These are phyloP conservation scores for Erythrobasidium hasegawianum DNA, from an alignment of 1,284 basidiomycete genomes.

Conservation along the genomic window DNA sequence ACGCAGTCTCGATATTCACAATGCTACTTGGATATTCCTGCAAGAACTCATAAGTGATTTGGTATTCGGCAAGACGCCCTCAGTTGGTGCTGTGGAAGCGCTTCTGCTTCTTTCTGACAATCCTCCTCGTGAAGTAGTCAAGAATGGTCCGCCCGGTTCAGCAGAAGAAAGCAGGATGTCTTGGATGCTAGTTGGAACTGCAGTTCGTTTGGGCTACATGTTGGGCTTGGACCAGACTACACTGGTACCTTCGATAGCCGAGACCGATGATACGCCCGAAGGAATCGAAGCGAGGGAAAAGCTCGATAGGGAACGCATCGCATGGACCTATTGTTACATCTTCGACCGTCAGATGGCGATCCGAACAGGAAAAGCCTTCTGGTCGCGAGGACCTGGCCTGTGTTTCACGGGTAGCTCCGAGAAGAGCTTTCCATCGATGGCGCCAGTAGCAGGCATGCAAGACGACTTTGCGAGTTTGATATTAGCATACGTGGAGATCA, in stretches of 20 bases:
- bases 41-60: conserved; percentile 48
- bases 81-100: conserved; percentile 52
- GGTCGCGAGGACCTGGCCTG: conserved; percentile 48
- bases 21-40: conserved; percentile 41
- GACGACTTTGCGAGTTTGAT: conserved; percentile 43
- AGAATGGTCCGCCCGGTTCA: background rate
- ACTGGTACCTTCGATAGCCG: conserved; percentile 39
- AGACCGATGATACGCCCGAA: conserved; percentile 38
- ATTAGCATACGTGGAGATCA: conserved; percentile 39
- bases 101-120: conserved; percentile 49
- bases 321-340: conserved; percentile 53
- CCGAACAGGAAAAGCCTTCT: conserved; percentile 52
- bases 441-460: conserved; percentile 37
- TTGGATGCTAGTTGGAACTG: conserved; percentile 52
- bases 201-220: conserved; percentile 46
- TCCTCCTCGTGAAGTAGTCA: conserved; percentile 40
- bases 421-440: conserved; percentile 49
- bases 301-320: conserved; percentile 50
- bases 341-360: conserved; percentile 52
- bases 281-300: conserved; percentile 43
- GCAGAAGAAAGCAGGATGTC: conserved; percentile 50
- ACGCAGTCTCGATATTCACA: conserved; percentile 20
- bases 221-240: conserved; percentile 48
- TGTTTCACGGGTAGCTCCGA: conserved; percentile 50
- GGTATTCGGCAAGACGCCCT: conserved; percentile 48